phyloP scores from a whole-genome alignment of 73 alveolate species.

The Symbiodinium pilosum region DNA sequence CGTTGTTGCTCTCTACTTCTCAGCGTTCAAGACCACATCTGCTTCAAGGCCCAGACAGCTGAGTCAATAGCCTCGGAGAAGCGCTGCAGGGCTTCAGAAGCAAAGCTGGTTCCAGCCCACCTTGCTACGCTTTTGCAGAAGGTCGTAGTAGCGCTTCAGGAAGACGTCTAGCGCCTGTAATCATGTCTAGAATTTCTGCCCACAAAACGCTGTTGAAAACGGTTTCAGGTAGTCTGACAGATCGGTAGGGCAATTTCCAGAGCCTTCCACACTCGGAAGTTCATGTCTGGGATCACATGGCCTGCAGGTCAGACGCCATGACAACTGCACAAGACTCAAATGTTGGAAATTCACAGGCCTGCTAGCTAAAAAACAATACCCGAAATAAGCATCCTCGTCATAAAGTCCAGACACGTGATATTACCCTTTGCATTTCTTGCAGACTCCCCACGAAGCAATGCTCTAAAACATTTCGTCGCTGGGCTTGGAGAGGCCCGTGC shows the following conservation, averaged over 20 bases:
- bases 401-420: no score
- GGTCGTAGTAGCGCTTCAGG: constrained; percentile 92
- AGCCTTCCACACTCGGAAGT: constrained; percentile 97
- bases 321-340: no score
- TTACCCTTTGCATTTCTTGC: no score
- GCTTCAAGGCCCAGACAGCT: constrained; percentile 46
- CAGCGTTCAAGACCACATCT: background rate
- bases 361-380: background rate
- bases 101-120: background rate
- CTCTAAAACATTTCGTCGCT: no score
- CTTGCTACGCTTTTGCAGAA: constrained; percentile 83
- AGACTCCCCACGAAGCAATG: no score
- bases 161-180: constrained; percentile 81
- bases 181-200: background rate
- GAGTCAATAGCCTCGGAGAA: constrained; percentile 51
- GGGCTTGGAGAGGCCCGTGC: constrained; percentile 25
- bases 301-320: no score
- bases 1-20: background rate
- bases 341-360: no score
- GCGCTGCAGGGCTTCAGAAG: background rate
- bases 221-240: no score
- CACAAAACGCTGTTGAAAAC: background rate
- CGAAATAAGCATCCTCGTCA: no score
- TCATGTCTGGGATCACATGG: constrained; percentile 96
- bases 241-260: no score